Conservation (phyloP, 495 filamentous ascomycete genomes). For the Talaromyces wortmannii region DNA sequence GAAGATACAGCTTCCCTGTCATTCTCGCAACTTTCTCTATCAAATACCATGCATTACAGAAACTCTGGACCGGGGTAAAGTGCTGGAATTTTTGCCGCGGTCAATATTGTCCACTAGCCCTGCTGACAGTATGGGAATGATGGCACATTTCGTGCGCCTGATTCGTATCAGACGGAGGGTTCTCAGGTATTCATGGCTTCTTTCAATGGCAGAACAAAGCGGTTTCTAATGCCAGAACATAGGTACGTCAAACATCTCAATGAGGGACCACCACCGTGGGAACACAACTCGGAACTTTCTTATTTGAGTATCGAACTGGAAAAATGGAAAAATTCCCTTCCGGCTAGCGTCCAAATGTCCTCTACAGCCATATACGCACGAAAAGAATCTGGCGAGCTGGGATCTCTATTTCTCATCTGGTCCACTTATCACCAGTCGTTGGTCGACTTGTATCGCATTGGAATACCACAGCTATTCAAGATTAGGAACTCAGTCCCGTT, state of each 20-base stretch:
- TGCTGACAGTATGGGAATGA: conserved; percentile 22
- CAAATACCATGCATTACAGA: conserved; percentile 21
- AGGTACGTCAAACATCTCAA: conserved; percentile 27
- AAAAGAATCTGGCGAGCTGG: conserved; percentile 21
- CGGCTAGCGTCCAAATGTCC: conserved; percentile 19
- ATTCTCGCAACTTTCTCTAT: conserved; percentile 21
- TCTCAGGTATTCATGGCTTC: conserved; percentile 6
- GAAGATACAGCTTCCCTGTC: conserved; percentile 29
- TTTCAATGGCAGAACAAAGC: not conserved
- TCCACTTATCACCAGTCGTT: conserved; percentile 24
- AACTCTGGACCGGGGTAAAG: conserved; percentile 13
- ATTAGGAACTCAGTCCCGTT: conserved; percentile 23
- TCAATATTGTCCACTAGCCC: conserved; percentile 8
- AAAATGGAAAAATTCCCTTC: conserved; percentile 20
- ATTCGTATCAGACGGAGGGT: conserved; percentile 22
- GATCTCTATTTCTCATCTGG: conserved; percentile 21
- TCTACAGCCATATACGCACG: conserved; percentile 23
- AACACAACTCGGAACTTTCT: conserved; percentile 19
- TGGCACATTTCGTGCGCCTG: conserved; percentile 24
- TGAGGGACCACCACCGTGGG: conserved; percentile 22
- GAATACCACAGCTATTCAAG: conserved; percentile 23
- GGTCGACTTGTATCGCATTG: conserved; percentile 25
- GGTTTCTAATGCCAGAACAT: not conserved
- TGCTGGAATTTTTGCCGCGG: conserved; percentile 15
- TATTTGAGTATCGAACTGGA: conserved; percentile 17